Conservation (phyloP, 2,329 filamentous ascomycete species). For the Ciborinia camelliae region DNA sequence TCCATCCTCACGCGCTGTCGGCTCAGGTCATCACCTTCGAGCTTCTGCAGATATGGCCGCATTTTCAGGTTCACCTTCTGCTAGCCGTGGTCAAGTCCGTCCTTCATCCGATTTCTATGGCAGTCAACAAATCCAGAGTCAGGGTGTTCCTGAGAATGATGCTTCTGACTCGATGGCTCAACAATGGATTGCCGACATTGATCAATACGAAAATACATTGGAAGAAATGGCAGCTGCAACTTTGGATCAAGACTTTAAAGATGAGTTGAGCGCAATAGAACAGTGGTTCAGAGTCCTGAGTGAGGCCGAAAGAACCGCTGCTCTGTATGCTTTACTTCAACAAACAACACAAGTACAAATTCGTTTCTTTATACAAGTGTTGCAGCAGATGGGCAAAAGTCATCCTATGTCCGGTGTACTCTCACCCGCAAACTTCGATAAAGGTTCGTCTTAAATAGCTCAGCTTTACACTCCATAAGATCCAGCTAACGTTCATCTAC, state of each 20-base stretch:
- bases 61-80: slow-evolving; percentile 64
- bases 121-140: slow-evolving; percentile 62
- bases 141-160: slow-evolving; percentile 69
- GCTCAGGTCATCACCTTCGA: slow-evolving; percentile 79
- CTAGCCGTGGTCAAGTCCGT: slow-evolving; percentile 68
- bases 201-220: slow-evolving; percentile 97
- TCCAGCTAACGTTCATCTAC: slow-evolving; percentile 19
- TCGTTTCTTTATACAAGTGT: slow-evolving; percentile 96
- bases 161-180: slow-evolving; percentile 90
- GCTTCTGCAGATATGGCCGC: slow-evolving; percentile 95
- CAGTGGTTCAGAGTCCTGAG: slow-evolving; percentile 99
- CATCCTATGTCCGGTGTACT: slow-evolving; percentile 95
- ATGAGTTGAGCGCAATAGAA: slow-evolving; percentile 96
- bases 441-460: slow-evolving; percentile 58
- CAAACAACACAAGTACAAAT: slow-evolving; percentile 99
- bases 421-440: slow-evolving; percentile 94
- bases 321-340: slow-evolving; percentile 90
- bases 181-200: slow-evolving; percentile 98
- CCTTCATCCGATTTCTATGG: slow-evolving; percentile 95
- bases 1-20: slow-evolving; percentile 72
- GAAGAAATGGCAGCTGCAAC: slow-evolving; percentile 99
- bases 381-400: slow-evolving; percentile 98
- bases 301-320: slow-evolving; percentile 92
- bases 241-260: slow-evolving; percentile 99
- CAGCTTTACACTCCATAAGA: not conserved